Conservation (phyloP, 169 alveolate genomes). For the Cryptosporidium muris region DNA sequence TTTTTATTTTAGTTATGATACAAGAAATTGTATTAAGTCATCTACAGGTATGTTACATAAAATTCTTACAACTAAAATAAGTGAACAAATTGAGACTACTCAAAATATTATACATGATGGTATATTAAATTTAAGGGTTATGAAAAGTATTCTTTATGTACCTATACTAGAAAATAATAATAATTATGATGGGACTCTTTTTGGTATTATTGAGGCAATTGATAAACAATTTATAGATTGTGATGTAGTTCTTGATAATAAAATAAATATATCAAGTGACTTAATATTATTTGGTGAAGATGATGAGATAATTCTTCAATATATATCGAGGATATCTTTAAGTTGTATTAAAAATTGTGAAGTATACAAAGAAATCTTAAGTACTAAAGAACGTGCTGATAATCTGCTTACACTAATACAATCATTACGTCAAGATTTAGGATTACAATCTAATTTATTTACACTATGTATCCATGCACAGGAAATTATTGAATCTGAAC, state of each 20-base stretch:
- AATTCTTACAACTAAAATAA: slow-evolving; percentile 5
- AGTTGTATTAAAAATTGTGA: slow-evolving; percentile 46
- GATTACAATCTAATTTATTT: slow-evolving; percentile 58
- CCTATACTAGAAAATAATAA: slow-evolving; percentile 2
- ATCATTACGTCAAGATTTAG: slow-evolving; percentile 56
- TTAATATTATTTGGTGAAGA: neutral
- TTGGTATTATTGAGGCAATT: slow-evolving; percentile 53
- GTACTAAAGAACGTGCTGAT: slow-evolving; percentile 60
- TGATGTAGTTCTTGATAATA: neutral
- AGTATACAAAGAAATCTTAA: slow-evolving; percentile 45
- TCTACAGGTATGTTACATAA: slow-evolving; percentile 11
- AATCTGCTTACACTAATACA: slow-evolving; percentile 54
- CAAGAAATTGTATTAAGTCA: slow-evolving; percentile 33
- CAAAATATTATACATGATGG: neutral
- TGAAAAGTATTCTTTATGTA: slow-evolving; percentile 10
- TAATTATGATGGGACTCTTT: slow-evolving; percentile 2
- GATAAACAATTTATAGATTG: slow-evolving; percentile 12
- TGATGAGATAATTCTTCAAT: slow-evolving; percentile 11
- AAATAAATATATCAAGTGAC: no score
- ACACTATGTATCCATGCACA: slow-evolving; percentile 66
- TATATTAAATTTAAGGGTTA: neutral
- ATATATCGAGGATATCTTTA: slow-evolving; percentile 26
- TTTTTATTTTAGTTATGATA: slow-evolving; percentile 43
- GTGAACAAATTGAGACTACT: neutral
- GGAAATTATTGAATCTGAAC: slow-evolving; percentile 69